A percentile compares a stretch with the other conserved stretches of the same genome.
Conservation (phyloP, 208 protist genomes). For the Entamoeba nuttalli region DNA sequence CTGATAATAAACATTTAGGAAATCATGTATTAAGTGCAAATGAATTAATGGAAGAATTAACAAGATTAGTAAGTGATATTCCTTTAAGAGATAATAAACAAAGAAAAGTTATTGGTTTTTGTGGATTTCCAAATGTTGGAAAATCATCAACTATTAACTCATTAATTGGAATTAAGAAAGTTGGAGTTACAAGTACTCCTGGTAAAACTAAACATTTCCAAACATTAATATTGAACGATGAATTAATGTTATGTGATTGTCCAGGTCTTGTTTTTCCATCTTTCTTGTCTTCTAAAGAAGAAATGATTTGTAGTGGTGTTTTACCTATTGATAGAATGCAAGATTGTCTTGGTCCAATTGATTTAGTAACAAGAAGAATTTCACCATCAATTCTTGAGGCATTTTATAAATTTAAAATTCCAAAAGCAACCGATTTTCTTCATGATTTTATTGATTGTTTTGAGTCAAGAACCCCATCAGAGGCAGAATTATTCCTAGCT, state of each 20-base stretch:
- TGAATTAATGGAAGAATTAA: neutral
- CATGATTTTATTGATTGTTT: neutral
- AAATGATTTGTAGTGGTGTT: constrained; percentile 16
- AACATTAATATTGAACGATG: neutral
- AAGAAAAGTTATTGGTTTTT: neutral
- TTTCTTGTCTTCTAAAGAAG: neutral
- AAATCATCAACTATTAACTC: constrained; percentile 20
- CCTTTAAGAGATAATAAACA: neutral
- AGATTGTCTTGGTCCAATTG: neutral
- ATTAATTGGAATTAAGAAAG: neutral
- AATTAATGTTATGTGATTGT: constrained; percentile 17
- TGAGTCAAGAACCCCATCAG: neutral
- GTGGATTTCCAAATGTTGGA: constrained; percentile 29
- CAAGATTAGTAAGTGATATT: neutral
- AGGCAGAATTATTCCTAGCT: neutral
- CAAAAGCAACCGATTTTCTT: neutral
- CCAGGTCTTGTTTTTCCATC: constrained; percentile 23
- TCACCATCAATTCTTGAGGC: too few relatives aligned
- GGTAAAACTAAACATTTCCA: constrained; percentile 35
- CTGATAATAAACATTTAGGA: too few relatives aligned
- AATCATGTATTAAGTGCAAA: neutral
- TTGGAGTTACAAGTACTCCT: constrained; percentile 10
- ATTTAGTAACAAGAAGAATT: neutral
- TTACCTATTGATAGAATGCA: constrained; percentile 11
- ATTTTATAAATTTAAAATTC: neutral